Conservation (phyloP, 768 basidiomycete species). For the Candolleomyces efflorescens region DNA sequence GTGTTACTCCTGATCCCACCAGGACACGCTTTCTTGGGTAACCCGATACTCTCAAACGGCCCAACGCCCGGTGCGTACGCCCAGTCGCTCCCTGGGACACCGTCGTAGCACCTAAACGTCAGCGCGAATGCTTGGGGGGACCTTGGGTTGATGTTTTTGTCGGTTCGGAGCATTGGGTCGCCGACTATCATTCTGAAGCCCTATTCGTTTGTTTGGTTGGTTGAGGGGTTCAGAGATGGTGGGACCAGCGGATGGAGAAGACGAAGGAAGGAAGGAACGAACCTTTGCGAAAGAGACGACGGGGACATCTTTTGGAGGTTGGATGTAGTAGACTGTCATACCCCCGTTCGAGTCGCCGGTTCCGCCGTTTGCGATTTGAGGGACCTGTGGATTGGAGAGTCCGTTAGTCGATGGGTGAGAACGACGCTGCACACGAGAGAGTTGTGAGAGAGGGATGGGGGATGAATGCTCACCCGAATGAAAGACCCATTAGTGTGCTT, state of each 20-base stretch:
- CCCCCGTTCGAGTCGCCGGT: neutral
- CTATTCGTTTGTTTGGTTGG: neutral
- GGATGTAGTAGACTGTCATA: slow-evolving; percentile 2
- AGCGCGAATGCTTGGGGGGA: slow-evolving; percentile 1
- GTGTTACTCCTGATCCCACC: slow-evolving; percentile 6
- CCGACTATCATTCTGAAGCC: slow-evolving; percentile 8
- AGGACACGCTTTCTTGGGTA: slow-evolving; percentile 1
- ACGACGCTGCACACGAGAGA: too few relatives aligned
- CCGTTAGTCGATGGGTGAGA: too few relatives aligned
- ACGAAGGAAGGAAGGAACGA: neutral
- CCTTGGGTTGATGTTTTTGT: neutral
- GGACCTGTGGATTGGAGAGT: neutral
- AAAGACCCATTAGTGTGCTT: slow-evolving; percentile 1
- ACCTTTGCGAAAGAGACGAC: slow-evolving; percentile 1
- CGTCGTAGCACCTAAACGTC: slow-evolving; percentile 6
- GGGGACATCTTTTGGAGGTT: neutral
- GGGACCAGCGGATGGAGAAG: too few relatives aligned
- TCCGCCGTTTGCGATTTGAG: neutral
- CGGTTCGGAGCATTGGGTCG: slow-evolving; percentile 6
- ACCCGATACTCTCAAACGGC: slow-evolving; percentile 1
- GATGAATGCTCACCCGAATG: neutral
- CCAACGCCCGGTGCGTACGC: slow-evolving; percentile 6
- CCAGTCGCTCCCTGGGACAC: neutral
- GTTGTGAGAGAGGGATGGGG: neutral
- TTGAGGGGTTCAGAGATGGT: too few relatives aligned